These are phyloP conservation scores for Maudiozyma turicensis DNA, from an alignment of 805 yeast genomes.

Conservation along the genomic window DNA sequence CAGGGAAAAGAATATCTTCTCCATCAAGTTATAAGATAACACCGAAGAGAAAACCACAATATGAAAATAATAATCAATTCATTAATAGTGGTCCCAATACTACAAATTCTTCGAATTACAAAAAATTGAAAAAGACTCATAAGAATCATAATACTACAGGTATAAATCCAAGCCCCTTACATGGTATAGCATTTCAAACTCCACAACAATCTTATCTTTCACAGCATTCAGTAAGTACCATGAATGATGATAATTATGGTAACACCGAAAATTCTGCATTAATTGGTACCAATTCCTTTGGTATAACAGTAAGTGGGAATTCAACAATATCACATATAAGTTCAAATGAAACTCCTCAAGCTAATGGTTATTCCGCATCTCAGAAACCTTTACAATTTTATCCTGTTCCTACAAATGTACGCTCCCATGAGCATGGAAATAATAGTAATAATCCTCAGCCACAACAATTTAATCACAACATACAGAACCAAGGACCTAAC, in stretches of 20 bases:
- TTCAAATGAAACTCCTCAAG: conserved; percentile 13
- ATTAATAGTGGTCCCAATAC: background rate
- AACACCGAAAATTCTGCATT: background rate
- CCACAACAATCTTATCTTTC: conserved; percentile 21
- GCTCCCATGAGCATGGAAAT: background rate
- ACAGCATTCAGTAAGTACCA: background rate
- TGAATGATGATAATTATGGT: background rate
- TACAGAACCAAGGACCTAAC: background rate
- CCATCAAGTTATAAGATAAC: conserved; percentile 29
- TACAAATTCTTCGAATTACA: background rate
- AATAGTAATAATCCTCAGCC: background rate
- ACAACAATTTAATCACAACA: too few relatives aligned
- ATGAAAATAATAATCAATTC: conserved; percentile 2
- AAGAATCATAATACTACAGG: conserved; percentile 3
- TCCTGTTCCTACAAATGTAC: conserved; percentile 22
- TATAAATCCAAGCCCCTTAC: conserved; percentile 26
- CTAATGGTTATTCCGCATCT: conserved; percentile 23
- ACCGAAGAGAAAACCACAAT: conserved; percentile 21
- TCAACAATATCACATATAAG: conserved; percentile 10
- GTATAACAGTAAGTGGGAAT: conserved; percentile 4
- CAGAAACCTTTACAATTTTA: conserved; percentile 29
- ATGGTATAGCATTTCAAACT: conserved; percentile 26
- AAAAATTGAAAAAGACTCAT: conserved; percentile 4
- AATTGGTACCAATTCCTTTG: background rate
- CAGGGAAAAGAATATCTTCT: conserved; percentile 26